phyloP scores from a whole-genome alignment of 1,139 yeast species.

The Debaryomyces subglobosus region DNA sequence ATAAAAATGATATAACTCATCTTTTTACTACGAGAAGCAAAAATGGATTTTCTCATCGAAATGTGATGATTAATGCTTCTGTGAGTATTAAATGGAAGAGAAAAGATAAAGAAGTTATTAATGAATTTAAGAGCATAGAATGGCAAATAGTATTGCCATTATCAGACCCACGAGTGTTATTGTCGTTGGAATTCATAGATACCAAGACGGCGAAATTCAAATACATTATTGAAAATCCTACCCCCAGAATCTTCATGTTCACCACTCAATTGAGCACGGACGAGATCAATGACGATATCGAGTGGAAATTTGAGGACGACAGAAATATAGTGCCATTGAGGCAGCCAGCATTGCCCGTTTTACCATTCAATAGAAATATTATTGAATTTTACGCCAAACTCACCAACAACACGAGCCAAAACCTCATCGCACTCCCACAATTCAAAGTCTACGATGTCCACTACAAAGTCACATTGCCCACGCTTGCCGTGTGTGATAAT shows the following conservation, averaged over 20 bases:
- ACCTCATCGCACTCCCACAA: slow-evolving; percentile 51
- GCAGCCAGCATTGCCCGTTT: slow-evolving; percentile 49
- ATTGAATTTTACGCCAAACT: slow-evolving; percentile 40
- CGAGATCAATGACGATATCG: slow-evolving; percentile 18
- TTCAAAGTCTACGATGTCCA: slow-evolving; percentile 65
- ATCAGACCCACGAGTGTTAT: slow-evolving; percentile 69
- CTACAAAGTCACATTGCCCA: slow-evolving; percentile 65
- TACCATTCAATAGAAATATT: slow-evolving; percentile 61
- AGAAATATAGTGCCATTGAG: slow-evolving; percentile 31
- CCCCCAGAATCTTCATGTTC: slow-evolving; percentile 67
- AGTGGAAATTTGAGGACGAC: slow-evolving; percentile 35
- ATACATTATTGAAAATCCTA: slow-evolving; percentile 73
- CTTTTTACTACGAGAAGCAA: slow-evolving; percentile 41
- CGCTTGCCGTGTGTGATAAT: slow-evolving; percentile 45
- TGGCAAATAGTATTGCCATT: slow-evolving; percentile 61
- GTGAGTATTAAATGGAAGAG: slow-evolving; percentile 42
- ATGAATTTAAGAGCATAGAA: slow-evolving; percentile 33
- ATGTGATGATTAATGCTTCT: slow-evolving; percentile 32
- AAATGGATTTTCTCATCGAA: slow-evolving; percentile 45
- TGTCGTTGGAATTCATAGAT: slow-evolving; percentile 23
- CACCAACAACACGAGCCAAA: slow-evolving; percentile 17
- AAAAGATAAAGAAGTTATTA: slow-evolving; percentile 18
- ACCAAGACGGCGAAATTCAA: slow-evolving; percentile 25
- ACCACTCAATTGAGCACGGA: slow-evolving; percentile 44
- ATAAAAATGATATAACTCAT: slow-evolving; percentile 17